phyloP scores from a whole-genome alignment of 169 alveolate genomes.

The Plasmodium adleri region DNA sequence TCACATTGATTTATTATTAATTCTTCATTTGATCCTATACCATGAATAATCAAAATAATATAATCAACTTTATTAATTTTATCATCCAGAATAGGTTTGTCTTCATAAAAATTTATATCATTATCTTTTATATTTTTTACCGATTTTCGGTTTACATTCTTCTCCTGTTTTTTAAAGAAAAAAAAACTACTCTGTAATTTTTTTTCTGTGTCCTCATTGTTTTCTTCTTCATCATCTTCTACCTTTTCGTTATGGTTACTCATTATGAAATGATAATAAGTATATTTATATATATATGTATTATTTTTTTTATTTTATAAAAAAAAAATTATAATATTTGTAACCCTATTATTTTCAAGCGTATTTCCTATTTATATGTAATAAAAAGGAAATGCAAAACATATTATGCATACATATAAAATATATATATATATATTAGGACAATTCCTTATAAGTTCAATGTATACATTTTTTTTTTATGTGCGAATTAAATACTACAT shows the following conservation, averaged over 20 bases:
- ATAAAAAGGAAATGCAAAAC: too few species aligned
- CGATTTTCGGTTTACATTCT: slow-evolving; percentile 9
- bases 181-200: slow-evolving; percentile 24
- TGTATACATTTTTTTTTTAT: too few species aligned
- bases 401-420: too few species aligned
- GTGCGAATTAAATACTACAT: too few species aligned
- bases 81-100: slow-evolving; percentile 69
- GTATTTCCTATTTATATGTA: too few species aligned
- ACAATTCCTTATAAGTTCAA: too few species aligned
- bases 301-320: too few species aligned
- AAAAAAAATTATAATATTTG: too few species aligned
- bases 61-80: slow-evolving; percentile 77
- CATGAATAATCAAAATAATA: slow-evolving; percentile 84
- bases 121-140: slow-evolving; percentile 24
- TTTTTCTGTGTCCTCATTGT: slow-evolving; percentile 17
- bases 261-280: slow-evolving; percentile 22
- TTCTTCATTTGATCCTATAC: slow-evolving; percentile 82
- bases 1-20: slow-evolving; percentile 80
- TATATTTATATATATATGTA: too few species aligned
- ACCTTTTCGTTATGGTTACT: slow-evolving; percentile 6
- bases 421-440: too few species aligned
- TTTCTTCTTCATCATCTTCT: slow-evolving; percentile 8
- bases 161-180: slow-evolving; percentile 43
- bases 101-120: slow-evolving; percentile 71
- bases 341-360: background rate